Evolutionary conservation across 495 filamentous ascomycete genomes (phyloP), one percentile per base, ranked within the genome.

Genomic region (Geoglossum glabrum): DNA sequence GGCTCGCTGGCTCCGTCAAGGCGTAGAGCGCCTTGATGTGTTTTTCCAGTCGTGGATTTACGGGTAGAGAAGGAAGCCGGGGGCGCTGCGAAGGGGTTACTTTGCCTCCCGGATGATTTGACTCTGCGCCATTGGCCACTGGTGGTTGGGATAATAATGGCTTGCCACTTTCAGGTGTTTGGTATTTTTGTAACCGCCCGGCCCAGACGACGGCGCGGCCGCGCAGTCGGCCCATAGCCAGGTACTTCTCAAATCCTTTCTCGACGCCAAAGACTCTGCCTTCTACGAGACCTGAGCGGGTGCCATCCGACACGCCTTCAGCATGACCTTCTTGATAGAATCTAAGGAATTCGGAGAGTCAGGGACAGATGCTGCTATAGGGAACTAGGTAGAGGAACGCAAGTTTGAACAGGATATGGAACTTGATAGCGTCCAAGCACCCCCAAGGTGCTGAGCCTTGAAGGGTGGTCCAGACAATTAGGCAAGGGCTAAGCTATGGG

Each of bases 161-260:
- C 15, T 57, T 8, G 23, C 26, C 45, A 28, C 19, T 23, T 30
- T 46, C 43, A 51, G 40, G n/a, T 63, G 63, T 51, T 72, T 59
- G 23, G 68, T 70, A 54, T 69, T 72, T 30, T 34, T 67, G 40
- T 51, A 82, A 68, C 61, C 83, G 71, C 21, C 79, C 78, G 40
- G 82, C 79, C 92, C 90, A 97, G 40, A 97, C 77, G 0, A 83
- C 68, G 3, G 85, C 80, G 64, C 79, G 82, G n/a, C 92, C 89
- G 63, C 90, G 84, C 23, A 99, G 66, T 57, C 74, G 74, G 0
- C 92, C 93, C 63, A 88, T 76, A 58, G 85, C 81, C 15, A 81
- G 62, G 63, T 87, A 95, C 70, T 94, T 96, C 64, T 92, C 86
- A 59, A 90, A 97, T 0, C 90, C 92, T 62, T 92, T 93, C 64